These are phyloP conservation scores for Aspergillus novoparasiticus DNA, from an alignment of 2,329 filamentous ascomycete genomes.

Conservation along the genomic window DNA sequence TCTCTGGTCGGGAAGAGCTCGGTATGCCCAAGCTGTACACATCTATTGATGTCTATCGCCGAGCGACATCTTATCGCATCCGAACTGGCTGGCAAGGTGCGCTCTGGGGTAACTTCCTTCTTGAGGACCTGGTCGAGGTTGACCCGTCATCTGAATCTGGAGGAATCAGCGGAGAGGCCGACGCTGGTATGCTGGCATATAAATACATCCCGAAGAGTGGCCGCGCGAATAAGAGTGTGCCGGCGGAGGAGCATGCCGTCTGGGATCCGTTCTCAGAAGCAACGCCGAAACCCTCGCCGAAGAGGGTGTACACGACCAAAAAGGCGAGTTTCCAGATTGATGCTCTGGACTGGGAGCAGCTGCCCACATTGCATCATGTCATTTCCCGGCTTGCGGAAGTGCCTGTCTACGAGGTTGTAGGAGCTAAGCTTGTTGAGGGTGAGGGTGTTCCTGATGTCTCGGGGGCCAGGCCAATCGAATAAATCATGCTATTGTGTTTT, in stretches of 20 bases:
- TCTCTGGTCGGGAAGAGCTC: constrained; percentile 61
- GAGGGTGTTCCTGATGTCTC: neutral
- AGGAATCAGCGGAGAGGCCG: neutral
- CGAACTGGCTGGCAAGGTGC: constrained; percentile 46
- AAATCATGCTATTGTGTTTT: neutral
- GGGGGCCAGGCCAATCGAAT: neutral
- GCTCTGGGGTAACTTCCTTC: constrained; percentile 40
- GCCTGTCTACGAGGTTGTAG: constrained; percentile 58
- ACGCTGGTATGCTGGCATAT: neutral
- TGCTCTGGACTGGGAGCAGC: constrained; percentile 52
- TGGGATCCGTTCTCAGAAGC: constrained; percentile 37
- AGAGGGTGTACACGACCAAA: constrained; percentile 20
- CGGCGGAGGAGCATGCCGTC: constrained; percentile 57
- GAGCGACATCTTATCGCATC: constrained; percentile 38
- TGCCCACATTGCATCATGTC: constrained; percentile 64
- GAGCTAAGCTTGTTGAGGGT: neutral
- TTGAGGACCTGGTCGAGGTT: constrained; percentile 36
- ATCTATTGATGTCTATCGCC: constrained; percentile 49
- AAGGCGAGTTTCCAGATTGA: constrained; percentile 53
- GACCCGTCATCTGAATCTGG: constrained; percentile 40
- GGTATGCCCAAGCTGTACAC: constrained; percentile 62
- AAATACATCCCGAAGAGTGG: constrained; percentile 55
- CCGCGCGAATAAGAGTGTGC: constrained; percentile 46
- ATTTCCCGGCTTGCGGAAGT: constrained; percentile 55
- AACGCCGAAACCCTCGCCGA: constrained; percentile 9